These are phyloP conservation scores for Pichia membranifaciens DNA, from an alignment of 805 yeast genomes.

Conservation along the genomic window DNA sequence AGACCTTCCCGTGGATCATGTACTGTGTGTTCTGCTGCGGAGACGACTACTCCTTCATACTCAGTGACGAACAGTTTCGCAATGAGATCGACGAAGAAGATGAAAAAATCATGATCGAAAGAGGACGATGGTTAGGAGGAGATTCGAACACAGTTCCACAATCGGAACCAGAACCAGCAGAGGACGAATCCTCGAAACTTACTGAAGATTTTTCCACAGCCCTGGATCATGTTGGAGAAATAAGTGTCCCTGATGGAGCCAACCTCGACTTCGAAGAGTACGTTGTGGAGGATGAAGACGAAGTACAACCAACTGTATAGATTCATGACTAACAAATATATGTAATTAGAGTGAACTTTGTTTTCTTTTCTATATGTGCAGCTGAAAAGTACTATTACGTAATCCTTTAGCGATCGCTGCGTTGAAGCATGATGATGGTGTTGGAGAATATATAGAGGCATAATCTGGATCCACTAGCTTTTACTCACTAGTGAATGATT, in stretches of 20 bases:
- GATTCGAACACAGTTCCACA: not conserved
- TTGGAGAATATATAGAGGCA: no score
- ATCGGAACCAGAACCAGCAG: not conserved
- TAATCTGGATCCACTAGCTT: no score
- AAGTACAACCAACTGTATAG: no score
- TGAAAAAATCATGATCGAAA: not conserved
- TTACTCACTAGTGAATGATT: no score
- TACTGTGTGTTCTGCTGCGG: conserved; percentile 40
- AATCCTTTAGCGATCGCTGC: no score
- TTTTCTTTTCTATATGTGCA: no score
- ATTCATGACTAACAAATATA: no score
- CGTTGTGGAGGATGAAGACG: conserved; percentile 20
- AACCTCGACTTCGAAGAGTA: conserved; percentile 25
- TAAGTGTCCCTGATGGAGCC: not conserved
- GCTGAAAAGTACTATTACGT: no score
- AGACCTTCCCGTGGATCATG: conserved; percentile 74
- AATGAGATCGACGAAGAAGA: conserved; percentile 12
- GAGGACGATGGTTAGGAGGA: not conserved
- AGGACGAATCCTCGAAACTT: not conserved
- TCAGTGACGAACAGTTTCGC: conserved; percentile 22
- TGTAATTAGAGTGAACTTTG: no score
- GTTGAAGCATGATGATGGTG: no score
- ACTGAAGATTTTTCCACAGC: conserved; percentile 12
- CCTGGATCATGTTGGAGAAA: conserved; percentile 8
- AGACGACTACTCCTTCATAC: conserved; percentile 27